Evolutionary conservation across 1,139 yeast genomes (phyloP).

Genomic region (Chernovozyma aurita): DNA sequence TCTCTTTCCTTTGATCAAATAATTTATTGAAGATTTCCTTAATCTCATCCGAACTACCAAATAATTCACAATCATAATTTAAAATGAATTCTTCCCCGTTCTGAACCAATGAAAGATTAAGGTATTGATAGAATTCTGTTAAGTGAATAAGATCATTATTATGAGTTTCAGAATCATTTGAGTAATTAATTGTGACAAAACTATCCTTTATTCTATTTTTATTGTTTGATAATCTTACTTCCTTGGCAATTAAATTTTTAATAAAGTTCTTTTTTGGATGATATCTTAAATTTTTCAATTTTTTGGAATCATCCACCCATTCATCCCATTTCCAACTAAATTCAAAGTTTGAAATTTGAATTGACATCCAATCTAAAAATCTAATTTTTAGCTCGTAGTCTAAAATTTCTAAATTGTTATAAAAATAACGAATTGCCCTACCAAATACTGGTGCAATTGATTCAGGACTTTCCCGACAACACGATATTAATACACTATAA

Average conservation of each 20-base stretch:
- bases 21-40: constrained; percentile 26
- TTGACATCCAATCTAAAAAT: constrained; percentile 87
- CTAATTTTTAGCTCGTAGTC: constrained; percentile 75
- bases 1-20: constrained; percentile 27
- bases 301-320: constrained; percentile 64
- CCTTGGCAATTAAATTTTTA: constrained; percentile 76
- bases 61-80: constrained; percentile 35
- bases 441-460: constrained; percentile 96
- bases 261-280: constrained; percentile 79
- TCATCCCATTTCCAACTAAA: constrained; percentile 99
- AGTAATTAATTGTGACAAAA: constrained; percentile 48
- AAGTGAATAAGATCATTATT: constrained; percentile 25
- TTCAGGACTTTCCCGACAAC: constrained; percentile 82
- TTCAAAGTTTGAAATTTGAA: constrained; percentile 89
- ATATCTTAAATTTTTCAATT: constrained; percentile 29
- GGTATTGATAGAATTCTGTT: constrained; percentile 60
- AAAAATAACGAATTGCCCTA: constrained; percentile 83
- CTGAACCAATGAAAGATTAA: constrained; percentile 42
- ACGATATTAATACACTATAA: constrained; percentile 81
- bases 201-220: constrained; percentile 70
- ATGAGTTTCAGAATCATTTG: constrained; percentile 20
- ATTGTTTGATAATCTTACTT: constrained; percentile 63
- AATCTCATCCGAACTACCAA: constrained; percentile 27
- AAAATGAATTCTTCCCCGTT: constrained; percentile 25
- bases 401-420: constrained; percentile 58